phyloP scores from a whole-genome alignment of 2,329 filamentous ascomycete genomes.

The Volutella citrinella region DNA sequence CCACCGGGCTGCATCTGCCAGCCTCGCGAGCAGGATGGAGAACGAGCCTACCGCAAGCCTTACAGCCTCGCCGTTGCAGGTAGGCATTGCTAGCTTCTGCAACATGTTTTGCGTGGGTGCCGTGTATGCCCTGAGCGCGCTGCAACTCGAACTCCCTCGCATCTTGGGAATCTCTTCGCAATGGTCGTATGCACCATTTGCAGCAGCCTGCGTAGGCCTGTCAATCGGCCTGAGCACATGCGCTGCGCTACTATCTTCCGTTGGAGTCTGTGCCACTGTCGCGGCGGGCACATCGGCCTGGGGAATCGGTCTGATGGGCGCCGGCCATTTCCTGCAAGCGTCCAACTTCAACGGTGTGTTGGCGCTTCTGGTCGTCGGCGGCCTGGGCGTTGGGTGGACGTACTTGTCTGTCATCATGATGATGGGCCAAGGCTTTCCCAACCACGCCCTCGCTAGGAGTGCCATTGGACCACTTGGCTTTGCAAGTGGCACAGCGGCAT shows the following conservation, averaged over 20 bases:
- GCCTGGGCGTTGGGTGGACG: conserved; percentile 6
- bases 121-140: conserved; percentile 5
- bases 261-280: neutral
- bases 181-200: conserved; percentile 4
- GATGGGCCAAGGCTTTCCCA: conserved; percentile 6
- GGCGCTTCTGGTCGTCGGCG: neutral
- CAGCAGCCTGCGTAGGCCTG: conserved; percentile 2
- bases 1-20: too few species aligned
- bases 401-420: conserved; percentile 8
- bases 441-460: conserved; percentile 4
- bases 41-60: too few species aligned
- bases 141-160: conserved; percentile 5
- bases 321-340: neutral
- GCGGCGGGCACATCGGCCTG: conserved; percentile 3
- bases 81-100: conserved; percentile 4
- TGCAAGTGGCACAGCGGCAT: conserved; percentile 2
- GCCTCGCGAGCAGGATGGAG: too few species aligned
- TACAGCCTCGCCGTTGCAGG: neutral
- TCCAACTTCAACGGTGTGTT: conserved; percentile 1
- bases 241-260: neutral
- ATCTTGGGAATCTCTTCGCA: neutral
- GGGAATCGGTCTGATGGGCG: conserved; percentile 1
- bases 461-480: conserved; percentile 8
- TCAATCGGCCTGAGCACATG: conserved; percentile 4
- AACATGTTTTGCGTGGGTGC: conserved; percentile 10